Evolutionary conservation across 1,284 basidiomycete genomes (phyloP), one percentile per base, ranked within the genome.

Genomic region (Ustilago nuda): DNA sequence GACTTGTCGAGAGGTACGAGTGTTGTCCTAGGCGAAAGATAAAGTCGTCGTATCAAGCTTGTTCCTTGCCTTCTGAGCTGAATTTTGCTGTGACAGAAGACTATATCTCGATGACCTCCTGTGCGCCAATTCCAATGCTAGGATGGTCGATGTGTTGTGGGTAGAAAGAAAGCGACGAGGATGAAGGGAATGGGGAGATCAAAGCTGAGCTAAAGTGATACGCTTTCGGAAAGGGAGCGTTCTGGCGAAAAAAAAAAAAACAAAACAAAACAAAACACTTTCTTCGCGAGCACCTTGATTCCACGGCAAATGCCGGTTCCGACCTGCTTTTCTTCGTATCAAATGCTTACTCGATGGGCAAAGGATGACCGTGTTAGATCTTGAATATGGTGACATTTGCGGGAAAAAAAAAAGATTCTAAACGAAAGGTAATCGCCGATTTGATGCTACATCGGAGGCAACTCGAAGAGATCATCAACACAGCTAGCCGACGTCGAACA

Each of bases 271-370:
- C 19, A 43, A 48, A n/a, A 57, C 32, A 54, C 57, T 57, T 69
- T 71, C 68, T 71, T 71, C 63, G 53, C 41, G 56, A 71, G 56
- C 68, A 71, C 68, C 68, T 62, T 71, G 56, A 60, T 19, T 50
- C 39, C 53, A 57, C 46, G 15, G 23, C 35, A 58, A 35, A 52
- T 7, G 57, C 56, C 61, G 67, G 61, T 48, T 64, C 67, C 67
- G 67, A 60, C 27, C 19, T 23, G 35, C 11, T 36, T 36, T 36
- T 27, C 23, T 53, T 51, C 32, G 17, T 53, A 33, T 27, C 53
- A 37, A 39, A 23, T 53, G 53, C 33, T 55, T 36, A 56, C 41
- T 43, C 41, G 30, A 32, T 30, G 27, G 27, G 30, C 23, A 7
- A n/a, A 32, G 15, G 15, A 32, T 4, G 30, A 32, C 8, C 15